phyloP scores from a whole-genome alignment of 164 flowering plant genomes.

The Aristolochia fimbriata region DNA sequence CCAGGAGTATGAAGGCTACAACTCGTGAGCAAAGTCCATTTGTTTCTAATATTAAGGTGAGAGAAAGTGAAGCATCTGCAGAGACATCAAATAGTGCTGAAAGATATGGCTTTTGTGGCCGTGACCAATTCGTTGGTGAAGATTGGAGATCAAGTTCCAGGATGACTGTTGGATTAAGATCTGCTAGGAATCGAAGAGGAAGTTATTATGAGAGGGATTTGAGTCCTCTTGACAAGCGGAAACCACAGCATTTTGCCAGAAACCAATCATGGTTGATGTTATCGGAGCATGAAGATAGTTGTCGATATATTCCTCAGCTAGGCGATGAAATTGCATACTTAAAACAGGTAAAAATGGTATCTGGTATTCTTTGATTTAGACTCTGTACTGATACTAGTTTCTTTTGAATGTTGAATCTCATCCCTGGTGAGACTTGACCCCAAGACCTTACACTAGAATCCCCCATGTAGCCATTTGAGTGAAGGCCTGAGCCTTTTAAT shows the following conservation, averaged over 20 bases:
- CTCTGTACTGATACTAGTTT: background rate
- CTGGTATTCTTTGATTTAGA: background rate
- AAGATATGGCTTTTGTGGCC: constrained; percentile 15
- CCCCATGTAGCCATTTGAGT: too few species aligned
- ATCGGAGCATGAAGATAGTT: constrained; percentile 54
- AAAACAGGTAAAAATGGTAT: constrained; percentile 49
- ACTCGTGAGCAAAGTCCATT: constrained; percentile 15
- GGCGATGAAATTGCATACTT: constrained; percentile 87
- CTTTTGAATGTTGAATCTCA: background rate
- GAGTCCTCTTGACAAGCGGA: constrained; percentile 37
- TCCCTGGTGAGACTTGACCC: too few species aligned
- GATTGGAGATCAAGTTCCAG: constrained; percentile 44
- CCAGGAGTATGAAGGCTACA: constrained; percentile 30
- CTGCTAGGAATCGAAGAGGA: constrained; percentile 52
- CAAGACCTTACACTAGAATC: too few species aligned
- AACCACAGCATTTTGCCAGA: constrained; percentile 30
- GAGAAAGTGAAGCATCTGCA: constrained; percentile 19
- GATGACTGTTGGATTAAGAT: constrained; percentile 43
- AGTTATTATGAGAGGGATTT: too few species aligned
- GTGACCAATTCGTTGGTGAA: constrained; percentile 26
- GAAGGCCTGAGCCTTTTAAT: too few species aligned
- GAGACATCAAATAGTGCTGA: constrained; percentile 18
- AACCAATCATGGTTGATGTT: constrained; percentile 78
- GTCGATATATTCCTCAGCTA: constrained; percentile 82
- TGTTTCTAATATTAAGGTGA: constrained; percentile 13